A percentile compares a stretch with the other conserved stretches of the same genome.
phyloP scores from a whole-genome alignment of 306 rosid species.

The Delonix regia region DNA sequence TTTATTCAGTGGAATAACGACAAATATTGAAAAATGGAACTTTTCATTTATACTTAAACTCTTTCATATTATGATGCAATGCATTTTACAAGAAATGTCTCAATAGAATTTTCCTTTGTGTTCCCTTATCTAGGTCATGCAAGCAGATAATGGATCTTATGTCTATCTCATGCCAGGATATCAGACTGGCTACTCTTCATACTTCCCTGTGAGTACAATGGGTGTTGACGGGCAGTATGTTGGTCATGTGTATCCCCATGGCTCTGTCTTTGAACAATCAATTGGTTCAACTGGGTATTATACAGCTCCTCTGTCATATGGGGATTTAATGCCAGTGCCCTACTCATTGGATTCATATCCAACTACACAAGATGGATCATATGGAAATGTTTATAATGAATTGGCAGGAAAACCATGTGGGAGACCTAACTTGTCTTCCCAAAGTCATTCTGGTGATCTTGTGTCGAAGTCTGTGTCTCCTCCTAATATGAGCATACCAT shows the following conservation, averaged over 20 bases:
- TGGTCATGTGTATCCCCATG: conserved; percentile 60
- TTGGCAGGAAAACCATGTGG: conserved; percentile 47
- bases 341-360: conserved; percentile 58
- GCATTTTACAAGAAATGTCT: conserved; percentile 30
- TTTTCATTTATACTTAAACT: neutral
- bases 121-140: conserved; percentile 74
- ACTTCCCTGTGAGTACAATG: conserved; percentile 49
- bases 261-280: conserved; percentile 57
- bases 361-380: conserved; percentile 50
- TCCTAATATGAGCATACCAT: conserved; percentile 37
- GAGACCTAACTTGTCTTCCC: conserved; percentile 50
- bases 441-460: conserved; percentile 42
- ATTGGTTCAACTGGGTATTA: conserved; percentile 58
- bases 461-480: conserved; percentile 44
- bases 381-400: conserved; percentile 48
- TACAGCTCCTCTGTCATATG: conserved; percentile 50
- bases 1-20: neutral
- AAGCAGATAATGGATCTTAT: conserved; percentile 83
- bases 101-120: conserved; percentile 24
- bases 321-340: conserved; percentile 55
- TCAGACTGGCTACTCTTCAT: conserved; percentile 63
- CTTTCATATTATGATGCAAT: neutral
- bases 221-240: conserved; percentile 68
- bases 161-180: conserved; percentile 76
- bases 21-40: neutral